Evolutionary conservation across 345 rosid genomes (phyloP).

Genomic region (Excoecaria agallocha): DNA sequence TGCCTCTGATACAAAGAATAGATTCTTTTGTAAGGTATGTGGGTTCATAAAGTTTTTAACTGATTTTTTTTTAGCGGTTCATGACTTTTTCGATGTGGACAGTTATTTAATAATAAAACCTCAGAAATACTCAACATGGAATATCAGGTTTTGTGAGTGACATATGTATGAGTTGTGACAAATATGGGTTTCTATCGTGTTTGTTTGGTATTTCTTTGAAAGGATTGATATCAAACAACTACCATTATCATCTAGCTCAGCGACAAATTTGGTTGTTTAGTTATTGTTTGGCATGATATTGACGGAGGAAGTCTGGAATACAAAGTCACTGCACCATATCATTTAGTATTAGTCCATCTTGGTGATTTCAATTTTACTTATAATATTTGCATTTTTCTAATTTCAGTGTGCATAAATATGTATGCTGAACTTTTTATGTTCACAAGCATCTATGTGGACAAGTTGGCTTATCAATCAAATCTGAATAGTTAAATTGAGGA

Average conservation of each 20-base stretch:
- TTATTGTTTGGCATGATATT: not conserved
- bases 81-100: slow-evolving; percentile 8
- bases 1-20: slow-evolving; percentile 36
- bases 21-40: slow-evolving; percentile 46
- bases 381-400: not conserved
- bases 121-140: not conserved
- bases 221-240: slow-evolving; percentile 2
- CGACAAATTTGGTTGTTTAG: not conserved
- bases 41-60: slow-evolving; percentile 12
- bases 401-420: not conserved
- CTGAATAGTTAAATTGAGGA: not conserved
- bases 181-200: not conserved
- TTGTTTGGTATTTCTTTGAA: slow-evolving; percentile 2
- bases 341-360: not conserved
- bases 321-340: not conserved
- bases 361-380: not conserved
- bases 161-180: not conserved
- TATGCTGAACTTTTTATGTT: not conserved
- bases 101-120: not conserved
- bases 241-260: not conserved
- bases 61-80: slow-evolving; percentile 7
- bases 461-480: not conserved
- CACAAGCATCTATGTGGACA: not conserved
- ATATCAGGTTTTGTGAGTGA: not conserved
- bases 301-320: not conserved